Evolutionary conservation across 192 early-diverging fungal genomes (phyloP), one percentile per base, ranked within the genome.

Genomic region (Umbelopsis vinacea): DNA sequence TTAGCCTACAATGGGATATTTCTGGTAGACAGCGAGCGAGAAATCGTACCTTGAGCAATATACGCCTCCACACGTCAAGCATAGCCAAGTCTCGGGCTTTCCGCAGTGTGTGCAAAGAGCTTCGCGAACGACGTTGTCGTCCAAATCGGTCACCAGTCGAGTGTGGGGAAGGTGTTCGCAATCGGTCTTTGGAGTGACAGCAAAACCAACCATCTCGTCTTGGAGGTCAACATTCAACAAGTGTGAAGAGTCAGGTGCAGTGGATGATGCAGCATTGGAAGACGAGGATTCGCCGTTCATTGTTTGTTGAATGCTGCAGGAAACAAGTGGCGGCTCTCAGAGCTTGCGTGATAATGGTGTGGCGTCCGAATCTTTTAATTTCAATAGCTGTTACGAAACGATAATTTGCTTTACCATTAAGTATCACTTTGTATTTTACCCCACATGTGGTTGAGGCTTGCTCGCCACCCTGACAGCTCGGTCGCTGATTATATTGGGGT

Each of bases 41-140:
- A 17, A 17, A 19, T 37, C 19, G 48, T 50, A 63, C 57, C 57
- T 63, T 10, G 57, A 63, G 33, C 57, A 63, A 26, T 63, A 37
- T 6, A 63, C 33, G 10, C 33, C 33, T 15, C 33, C n/a, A 37
- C 57, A 63, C 1, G 57, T 29, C 29, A 63, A 35, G 26, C 57
- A 63, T n/a, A 63, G 7, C 57, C 57, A 63, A 4, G 57, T 63
- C 57, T 63, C 57, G 11, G 57, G 33, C 14, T 63, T 35, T 19
- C 57, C 33, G 33, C 57, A 63, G 19, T 63, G 23, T 37, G 26
- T 35, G 26, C 57, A 63, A 12, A 15, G 26, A 14, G 26, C 57
- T 3, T 63, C 15, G 5, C 29, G 57, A 37, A 63, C 26, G 12
- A 19, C 6, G 6, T 0, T 29, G 0, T 63, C 29, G 14, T 37